Percentiles rank a stretch among this genome's conserved stretches.
phyloP scores from a whole-genome alignment of 495 filamentous ascomycete species.

The Aspergillus wentii region DNA sequence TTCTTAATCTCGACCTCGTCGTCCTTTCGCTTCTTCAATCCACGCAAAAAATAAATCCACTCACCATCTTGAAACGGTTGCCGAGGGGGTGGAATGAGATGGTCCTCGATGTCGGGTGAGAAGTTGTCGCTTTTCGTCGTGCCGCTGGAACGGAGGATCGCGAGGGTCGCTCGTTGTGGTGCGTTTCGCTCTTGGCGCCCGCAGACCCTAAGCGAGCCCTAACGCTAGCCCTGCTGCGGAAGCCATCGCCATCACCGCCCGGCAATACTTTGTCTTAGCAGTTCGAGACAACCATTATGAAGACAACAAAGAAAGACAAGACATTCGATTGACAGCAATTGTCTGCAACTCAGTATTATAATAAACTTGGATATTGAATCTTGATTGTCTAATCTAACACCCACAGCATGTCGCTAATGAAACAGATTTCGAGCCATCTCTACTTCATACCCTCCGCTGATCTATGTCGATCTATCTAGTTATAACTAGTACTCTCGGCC shows the following conservation, averaged over 20 bases:
- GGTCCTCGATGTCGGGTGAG: constrained; percentile 43
- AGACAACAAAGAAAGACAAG: no score
- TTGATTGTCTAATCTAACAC: no score
- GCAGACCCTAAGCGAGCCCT: constrained; percentile 46
- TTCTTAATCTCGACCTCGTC: constrained; percentile 1
- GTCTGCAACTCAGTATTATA: constrained; percentile 2
- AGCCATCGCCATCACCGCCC: constrained; percentile 7
- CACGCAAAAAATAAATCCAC: constrained; percentile 21
- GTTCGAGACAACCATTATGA: not conserved
- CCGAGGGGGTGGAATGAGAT: constrained; percentile 38
- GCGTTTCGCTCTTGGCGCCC: constrained; percentile 42
- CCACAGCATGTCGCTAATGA: no score
- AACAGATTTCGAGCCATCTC: no score
- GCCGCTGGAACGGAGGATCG: constrained; percentile 31
- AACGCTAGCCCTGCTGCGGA: constrained; percentile 28
- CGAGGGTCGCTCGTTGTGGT: constrained; percentile 28
- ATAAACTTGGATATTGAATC: not conserved
- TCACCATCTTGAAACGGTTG: constrained; percentile 55
- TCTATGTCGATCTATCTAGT: constrained; percentile 1
- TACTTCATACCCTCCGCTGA: no score
- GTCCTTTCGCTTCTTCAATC: constrained; percentile 2
- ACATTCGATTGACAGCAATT: not conserved
- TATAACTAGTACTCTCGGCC: not conserved
- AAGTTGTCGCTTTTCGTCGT: constrained; percentile 43
- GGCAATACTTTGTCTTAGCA: no score